Percentiles rank a stretch among this genome's conserved stretches.
Conservation (phyloP, 768 basidiomycete genomes). For the Mycena olivaceomarginata region DNA sequence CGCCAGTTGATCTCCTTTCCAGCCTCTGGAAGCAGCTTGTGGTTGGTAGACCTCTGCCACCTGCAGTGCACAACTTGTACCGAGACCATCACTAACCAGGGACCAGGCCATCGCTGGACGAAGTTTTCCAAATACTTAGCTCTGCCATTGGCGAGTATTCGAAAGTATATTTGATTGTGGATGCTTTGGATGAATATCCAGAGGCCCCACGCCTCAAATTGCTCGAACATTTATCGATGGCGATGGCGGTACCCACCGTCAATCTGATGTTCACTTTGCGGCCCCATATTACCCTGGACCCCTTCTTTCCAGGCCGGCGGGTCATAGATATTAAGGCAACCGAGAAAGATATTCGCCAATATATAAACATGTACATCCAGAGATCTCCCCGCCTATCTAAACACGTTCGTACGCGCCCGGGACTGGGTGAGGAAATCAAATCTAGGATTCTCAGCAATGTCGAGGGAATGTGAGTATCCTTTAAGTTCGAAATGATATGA, state of each 20-base stretch:
- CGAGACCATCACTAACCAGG: not conserved
- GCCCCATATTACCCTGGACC: conserved; percentile 13
- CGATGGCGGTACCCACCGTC: not conserved
- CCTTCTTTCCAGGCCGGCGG: not conserved
- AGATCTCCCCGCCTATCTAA: conserved; percentile 3
- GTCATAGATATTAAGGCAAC: conserved; percentile 1
- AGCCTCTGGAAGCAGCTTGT: conserved; percentile 14
- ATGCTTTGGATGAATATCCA: conserved; percentile 35
- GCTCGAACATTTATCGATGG: not conserved
- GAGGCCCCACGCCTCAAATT: not conserved
- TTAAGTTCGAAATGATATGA: not conserved
- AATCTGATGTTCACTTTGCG: conserved; percentile 31
- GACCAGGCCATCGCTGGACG: not conserved
- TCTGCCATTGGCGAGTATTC: conserved; percentile 7
- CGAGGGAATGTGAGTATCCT: conserved; percentile 13
- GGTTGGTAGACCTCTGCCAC: not conserved
- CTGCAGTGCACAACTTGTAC: not conserved
- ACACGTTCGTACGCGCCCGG: conserved; percentile 5
- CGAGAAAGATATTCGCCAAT: conserved; percentile 12
- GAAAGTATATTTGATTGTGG: conserved; percentile 22
- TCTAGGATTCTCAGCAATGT: not conserved
- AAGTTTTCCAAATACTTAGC: not conserved
- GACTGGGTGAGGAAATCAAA: not conserved
- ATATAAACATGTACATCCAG: conserved; percentile 1
- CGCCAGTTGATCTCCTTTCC: not conserved